Evolutionary conservation across 169 alveolate genomes (phyloP).

Genomic region (Amoebophrya sp.): DNA sequence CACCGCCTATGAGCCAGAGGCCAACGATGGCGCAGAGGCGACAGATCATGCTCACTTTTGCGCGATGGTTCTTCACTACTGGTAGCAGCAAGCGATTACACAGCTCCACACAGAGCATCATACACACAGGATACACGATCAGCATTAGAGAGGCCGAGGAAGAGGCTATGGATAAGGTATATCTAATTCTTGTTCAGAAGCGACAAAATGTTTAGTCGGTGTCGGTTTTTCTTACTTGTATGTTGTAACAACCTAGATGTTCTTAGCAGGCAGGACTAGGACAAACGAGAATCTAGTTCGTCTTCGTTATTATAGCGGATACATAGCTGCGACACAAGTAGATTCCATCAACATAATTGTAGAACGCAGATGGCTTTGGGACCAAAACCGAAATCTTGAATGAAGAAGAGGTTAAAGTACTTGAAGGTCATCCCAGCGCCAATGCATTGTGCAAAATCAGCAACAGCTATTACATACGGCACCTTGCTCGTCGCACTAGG

Average conservation of each 20-base stretch:
- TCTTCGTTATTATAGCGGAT: too few species aligned
- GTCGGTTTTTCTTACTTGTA: too few species aligned
- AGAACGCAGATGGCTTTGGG: conserved; percentile 19
- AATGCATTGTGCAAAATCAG: conserved; percentile 25
- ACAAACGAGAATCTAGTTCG: too few species aligned
- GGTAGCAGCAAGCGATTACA: neutral
- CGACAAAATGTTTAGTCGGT: too few species aligned
- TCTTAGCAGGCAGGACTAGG: too few species aligned
- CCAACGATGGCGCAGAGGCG: neutral
- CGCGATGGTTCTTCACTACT: neutral
- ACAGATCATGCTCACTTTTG: neutral
- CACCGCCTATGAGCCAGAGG: conserved; percentile 17
- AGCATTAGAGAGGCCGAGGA: too few species aligned
- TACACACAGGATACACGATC: neutral
- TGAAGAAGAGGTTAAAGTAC: conserved; percentile 33
- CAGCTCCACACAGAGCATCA: neutral
- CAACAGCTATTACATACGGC: conserved; percentile 31
- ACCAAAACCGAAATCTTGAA: conserved; percentile 25
- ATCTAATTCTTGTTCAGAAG: too few species aligned
- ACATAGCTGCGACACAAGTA: too few species aligned
- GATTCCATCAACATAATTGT: too few species aligned
- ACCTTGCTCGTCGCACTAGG: too few species aligned
- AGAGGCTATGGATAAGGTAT: too few species aligned
- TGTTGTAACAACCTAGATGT: too few species aligned
- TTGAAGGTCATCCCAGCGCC: conserved; percentile 38